Evolutionary conservation across 1,284 basidiomycete genomes (phyloP).

Genomic region (Rhizoctonia solani): DNA sequence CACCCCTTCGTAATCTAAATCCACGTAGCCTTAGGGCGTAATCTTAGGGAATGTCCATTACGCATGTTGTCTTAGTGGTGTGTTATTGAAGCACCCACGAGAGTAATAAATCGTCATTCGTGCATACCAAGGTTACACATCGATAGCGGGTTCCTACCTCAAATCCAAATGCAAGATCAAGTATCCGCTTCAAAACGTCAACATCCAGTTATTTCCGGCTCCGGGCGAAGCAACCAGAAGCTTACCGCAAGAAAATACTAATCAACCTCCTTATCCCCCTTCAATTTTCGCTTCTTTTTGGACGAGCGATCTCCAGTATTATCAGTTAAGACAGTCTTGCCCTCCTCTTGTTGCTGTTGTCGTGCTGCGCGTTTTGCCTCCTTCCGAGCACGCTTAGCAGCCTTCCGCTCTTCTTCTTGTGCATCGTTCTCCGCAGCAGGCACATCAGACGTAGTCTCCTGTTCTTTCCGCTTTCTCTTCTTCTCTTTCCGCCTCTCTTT

Average conservation of each 20-base stretch:
- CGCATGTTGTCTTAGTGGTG: neutral
- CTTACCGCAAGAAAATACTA: neutral
- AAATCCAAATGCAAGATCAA: neutral
- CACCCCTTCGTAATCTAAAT: neutral
- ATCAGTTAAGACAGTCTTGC: neutral
- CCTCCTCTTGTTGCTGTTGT: neutral
- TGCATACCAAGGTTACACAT: neutral
- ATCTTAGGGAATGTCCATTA: neutral
- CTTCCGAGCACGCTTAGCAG: constrained; percentile 19
- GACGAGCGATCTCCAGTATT: neutral
- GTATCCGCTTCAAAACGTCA: neutral
- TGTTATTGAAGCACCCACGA: neutral
- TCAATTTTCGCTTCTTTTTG: neutral
- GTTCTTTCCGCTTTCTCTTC: constrained; percentile 21
- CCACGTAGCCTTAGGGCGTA: neutral
- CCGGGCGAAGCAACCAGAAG: neutral
- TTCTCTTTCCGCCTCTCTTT: constrained; percentile 10
- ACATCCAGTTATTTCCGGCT: neutral
- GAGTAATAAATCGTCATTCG: constrained; percentile 1
- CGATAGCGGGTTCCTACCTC: neutral
- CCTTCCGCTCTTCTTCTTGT: constrained; percentile 4
- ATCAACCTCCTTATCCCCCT: neutral
- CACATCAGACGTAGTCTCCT: neutral
- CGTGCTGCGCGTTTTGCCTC: constrained; percentile 29
- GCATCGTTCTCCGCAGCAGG: neutral